phyloP scores from a whole-genome alignment of 169 alveolate species.

The Plasmodium fragile region DNA sequence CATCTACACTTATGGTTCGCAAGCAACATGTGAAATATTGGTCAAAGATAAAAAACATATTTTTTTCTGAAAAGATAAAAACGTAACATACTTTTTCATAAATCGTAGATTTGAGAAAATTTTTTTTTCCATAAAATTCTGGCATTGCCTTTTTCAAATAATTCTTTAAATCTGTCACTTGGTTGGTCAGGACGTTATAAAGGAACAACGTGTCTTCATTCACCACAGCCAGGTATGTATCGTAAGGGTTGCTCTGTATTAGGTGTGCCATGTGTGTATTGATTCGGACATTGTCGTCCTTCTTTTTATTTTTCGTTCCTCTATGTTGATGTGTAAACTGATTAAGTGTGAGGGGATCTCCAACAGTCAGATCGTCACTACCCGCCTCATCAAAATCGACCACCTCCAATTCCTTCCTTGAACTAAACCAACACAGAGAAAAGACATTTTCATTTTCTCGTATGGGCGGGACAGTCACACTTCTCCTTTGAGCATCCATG shows the following conservation, averaged over 20 bases:
- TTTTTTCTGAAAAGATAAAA: constrained; percentile 34
- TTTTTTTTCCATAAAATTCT: constrained; percentile 31
- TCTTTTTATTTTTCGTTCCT: neutral
- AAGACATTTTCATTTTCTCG: constrained; percentile 43
- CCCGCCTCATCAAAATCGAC: neutral
- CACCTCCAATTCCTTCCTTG: neutral
- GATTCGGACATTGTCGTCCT: neutral
- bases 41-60: constrained; percentile 30
- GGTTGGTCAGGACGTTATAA: constrained; percentile 19
- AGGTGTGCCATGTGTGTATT: neutral
- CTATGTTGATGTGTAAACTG: neutral
- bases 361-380: neutral
- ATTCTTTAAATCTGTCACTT: constrained; percentile 21
- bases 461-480: constrained; percentile 20
- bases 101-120: constrained; percentile 20
- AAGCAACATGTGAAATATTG: neutral
- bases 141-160: constrained; percentile 15
- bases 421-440: constrained; percentile 58
- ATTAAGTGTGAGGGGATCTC: neutral
- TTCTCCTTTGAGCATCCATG: neutral
- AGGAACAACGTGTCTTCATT: constrained; percentile 30
- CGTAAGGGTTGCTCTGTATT: neutral
- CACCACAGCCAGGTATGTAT: constrained; percentile 31
- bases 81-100: constrained; percentile 12
- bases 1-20: constrained; percentile 19